These are phyloP conservation scores for Sugiyamaella xylanicola DNA, from an alignment of 1,139 yeast genomes.

Conservation along the genomic window DNA sequence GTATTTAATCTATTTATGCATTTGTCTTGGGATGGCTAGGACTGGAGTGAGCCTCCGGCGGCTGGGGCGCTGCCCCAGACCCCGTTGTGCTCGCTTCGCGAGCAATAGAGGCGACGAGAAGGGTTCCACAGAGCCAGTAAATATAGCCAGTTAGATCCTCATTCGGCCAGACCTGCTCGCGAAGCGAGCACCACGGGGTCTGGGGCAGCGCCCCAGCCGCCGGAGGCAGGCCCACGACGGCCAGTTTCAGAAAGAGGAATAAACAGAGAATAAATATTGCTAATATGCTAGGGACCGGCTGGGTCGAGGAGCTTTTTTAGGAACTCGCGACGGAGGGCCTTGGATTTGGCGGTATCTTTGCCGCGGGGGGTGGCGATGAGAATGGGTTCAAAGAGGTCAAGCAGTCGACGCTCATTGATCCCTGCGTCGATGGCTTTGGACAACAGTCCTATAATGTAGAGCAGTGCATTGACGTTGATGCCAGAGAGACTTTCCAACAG, in stretches of 20 bases:
- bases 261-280: not conserved
- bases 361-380: slow-evolving; percentile 38
- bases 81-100: not conserved
- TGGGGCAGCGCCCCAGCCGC: too few relatives aligned
- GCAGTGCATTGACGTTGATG: slow-evolving; percentile 46
- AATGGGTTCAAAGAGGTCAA: slow-evolving; percentile 39
- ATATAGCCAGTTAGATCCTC: too few relatives aligned
- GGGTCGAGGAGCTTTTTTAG: slow-evolving; percentile 29
- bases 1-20: slow-evolving; percentile 4
- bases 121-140: too few relatives aligned
- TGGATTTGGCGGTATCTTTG: slow-evolving; percentile 15
- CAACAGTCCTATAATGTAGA: slow-evolving; percentile 46
- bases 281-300: not conserved
- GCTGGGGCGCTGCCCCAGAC: slow-evolving; percentile 1
- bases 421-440: slow-evolving; percentile 40
- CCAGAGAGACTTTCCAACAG: slow-evolving; percentile 46
- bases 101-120: too few relatives aligned
- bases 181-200: too few relatives aligned
- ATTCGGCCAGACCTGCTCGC: too few relatives aligned
- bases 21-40: not conserved
- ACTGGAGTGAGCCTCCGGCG: not conserved
- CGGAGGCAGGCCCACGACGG: too few relatives aligned
- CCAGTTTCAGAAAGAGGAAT: too few relatives aligned
- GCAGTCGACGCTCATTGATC: slow-evolving; percentile 24
- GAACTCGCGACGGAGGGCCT: slow-evolving; percentile 30